A percentile compares a stretch with the other conserved stretches of the same genome.
These are phyloP conservation scores for Pinus tabuliformis DNA, from an alignment of 75 land plant genomes.

Conservation along the genomic window DNA sequence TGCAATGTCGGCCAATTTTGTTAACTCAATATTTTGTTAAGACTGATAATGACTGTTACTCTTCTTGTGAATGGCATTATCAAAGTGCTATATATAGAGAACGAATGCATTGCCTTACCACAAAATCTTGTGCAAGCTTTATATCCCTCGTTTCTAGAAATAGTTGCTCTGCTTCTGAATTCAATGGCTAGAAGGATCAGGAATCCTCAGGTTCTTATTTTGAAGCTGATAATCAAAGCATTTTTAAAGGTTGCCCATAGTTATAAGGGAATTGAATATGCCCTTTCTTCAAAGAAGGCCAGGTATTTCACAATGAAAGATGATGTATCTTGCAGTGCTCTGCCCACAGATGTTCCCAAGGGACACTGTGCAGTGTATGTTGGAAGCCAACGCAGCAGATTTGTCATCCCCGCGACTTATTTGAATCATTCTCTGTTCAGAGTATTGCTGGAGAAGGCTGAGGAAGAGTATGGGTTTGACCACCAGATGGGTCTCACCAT, in stretches of 20 bases:
- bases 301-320: background rate
- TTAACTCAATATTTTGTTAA: too few species aligned
- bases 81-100: too few species aligned
- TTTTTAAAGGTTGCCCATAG: background rate
- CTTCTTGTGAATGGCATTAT: too few species aligned
- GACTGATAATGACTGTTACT: too few species aligned
- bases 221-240: background rate
- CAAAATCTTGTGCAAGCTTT: too few species aligned
- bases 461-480: slow-evolving; percentile 64
- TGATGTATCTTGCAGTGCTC: background rate
- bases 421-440: slow-evolving; percentile 43
- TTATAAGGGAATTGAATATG: background rate
- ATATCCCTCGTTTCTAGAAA: too few species aligned
- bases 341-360: slow-evolving; percentile 6
- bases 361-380: slow-evolving; percentile 63
- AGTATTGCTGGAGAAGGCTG: slow-evolving; percentile 55
- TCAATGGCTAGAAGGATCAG: background rate
- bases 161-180: background rate
- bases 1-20: too few species aligned
- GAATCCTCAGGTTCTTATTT: background rate
- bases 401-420: slow-evolving; percentile 23
- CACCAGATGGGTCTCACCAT: slow-evolving; percentile 27
- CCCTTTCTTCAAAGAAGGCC: background rate
- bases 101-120: too few species aligned
- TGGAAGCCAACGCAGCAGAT: slow-evolving; percentile 33